Evolutionary conservation across 2,329 filamentous ascomycete species (phyloP).

Genomic region (Fonsecaea erecta): DNA sequence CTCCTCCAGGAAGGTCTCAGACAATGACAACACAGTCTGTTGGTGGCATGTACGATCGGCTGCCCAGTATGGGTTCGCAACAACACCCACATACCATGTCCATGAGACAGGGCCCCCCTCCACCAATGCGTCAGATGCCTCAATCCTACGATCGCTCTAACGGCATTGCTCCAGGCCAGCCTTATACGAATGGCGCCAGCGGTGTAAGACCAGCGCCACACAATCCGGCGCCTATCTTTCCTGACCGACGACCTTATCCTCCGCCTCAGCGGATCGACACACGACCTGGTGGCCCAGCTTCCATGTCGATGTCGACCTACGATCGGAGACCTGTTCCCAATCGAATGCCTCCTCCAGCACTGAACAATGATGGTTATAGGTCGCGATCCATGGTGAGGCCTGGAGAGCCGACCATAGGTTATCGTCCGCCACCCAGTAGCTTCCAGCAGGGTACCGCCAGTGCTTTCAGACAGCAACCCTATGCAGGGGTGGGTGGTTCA

Average conservation of each 20-base stretch:
- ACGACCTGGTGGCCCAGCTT: slow-evolving; percentile 53
- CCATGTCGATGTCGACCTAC: slow-evolving; percentile 49
- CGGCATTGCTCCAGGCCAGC: slow-evolving; percentile 46
- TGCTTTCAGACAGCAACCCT: slow-evolving; percentile 77
- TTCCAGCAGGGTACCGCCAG: slow-evolving; percentile 72
- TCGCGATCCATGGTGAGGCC: slow-evolving; percentile 89
- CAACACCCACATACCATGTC: slow-evolving; percentile 46
- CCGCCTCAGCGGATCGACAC: slow-evolving; percentile 72
- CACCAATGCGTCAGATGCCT: slow-evolving; percentile 50
- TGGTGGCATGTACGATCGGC: slow-evolving; percentile 68
- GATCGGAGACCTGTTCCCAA: slow-evolving; percentile 64
- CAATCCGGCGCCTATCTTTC: slow-evolving; percentile 64
- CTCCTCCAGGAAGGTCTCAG: slow-evolving; percentile 85
- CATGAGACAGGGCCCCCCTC: slow-evolving; percentile 48
- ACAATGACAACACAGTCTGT: slow-evolving; percentile 85
- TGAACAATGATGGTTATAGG: slow-evolving; percentile 84
- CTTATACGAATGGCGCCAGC: slow-evolving; percentile 35
- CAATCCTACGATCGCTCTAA: slow-evolving; percentile 52
- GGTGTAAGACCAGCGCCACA: slow-evolving; percentile 46
- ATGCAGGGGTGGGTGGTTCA: slow-evolving; percentile 59
- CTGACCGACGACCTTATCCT: slow-evolving; percentile 71
- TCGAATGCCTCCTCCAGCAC: slow-evolving; percentile 67
- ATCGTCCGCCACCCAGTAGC: slow-evolving; percentile 65
- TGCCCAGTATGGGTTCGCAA: slow-evolving; percentile 73
- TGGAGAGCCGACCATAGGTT: slow-evolving; percentile 68